Evolutionary conservation across 306 rosid species (phyloP).

Genomic region (Ceratonia siliqua): DNA sequence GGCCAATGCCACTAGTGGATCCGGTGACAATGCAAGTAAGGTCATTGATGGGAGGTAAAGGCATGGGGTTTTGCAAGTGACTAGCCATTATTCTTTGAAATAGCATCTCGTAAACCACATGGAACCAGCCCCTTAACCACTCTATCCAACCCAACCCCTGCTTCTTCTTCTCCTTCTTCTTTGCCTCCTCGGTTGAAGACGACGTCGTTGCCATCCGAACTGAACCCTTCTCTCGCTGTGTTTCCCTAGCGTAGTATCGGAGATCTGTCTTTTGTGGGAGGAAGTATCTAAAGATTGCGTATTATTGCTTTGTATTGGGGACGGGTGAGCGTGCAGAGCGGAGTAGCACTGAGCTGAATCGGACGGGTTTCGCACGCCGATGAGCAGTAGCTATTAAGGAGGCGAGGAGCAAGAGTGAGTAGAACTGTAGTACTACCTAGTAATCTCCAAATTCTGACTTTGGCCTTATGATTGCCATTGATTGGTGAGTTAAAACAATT

Average conservation of each 20-base stretch:
- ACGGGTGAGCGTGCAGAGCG: not conserved
- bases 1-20: constrained; percentile 96
- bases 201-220: constrained; percentile 49
- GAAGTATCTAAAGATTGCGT: not conserved
- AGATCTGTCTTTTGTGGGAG: constrained; percentile 37
- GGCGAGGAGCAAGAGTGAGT: no score
- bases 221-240: constrained; percentile 3
- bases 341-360: not conserved
- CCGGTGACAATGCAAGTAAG: constrained; percentile 91
- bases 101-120: constrained; percentile 64
- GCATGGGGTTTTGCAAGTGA: constrained; percentile 86
- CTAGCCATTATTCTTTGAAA: constrained; percentile 89
- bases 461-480: no score
- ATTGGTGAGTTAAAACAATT: no score
- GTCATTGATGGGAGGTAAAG: constrained; percentile 77
- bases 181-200: constrained; percentile 45
- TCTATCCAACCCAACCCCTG: constrained; percentile 81
- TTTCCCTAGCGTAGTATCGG: constrained; percentile 18
- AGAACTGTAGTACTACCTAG: no score
- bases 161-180: constrained; percentile 46
- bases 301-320: not conserved
- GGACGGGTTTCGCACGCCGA: not conserved
- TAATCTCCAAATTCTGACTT: no score
- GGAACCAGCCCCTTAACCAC: constrained; percentile 82
- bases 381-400: no score